phyloP scores from a whole-genome alignment of 1,139 yeast species.

The Geotrichum carabidarum region DNA sequence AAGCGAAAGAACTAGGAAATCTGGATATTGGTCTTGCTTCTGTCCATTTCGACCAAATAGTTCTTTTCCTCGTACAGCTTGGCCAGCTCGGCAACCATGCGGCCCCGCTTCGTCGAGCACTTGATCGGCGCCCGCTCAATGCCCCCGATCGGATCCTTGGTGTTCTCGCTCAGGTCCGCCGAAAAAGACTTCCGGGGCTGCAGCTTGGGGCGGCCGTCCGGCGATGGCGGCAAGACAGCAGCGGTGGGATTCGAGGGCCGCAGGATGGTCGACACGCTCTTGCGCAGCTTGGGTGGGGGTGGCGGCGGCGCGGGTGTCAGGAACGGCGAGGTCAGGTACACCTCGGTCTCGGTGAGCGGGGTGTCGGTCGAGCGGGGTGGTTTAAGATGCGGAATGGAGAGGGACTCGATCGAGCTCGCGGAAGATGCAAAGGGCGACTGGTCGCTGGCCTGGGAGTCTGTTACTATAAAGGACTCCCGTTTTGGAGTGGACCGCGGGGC shows the following conservation, averaged over 20 bases:
- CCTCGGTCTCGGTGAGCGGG: neutral
- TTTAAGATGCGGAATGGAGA: constrained; percentile 4
- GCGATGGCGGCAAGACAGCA: neutral
- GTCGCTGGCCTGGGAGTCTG: too few relatives aligned
- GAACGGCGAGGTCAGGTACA: neutral
- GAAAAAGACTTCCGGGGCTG: constrained; percentile 4
- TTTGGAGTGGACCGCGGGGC: neutral
- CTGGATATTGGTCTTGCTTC: constrained; percentile 5
- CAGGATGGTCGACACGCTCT: constrained; percentile 15
- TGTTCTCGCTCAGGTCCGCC: neutral
- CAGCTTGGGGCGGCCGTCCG: neutral
- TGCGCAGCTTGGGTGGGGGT: constrained; percentile 14
- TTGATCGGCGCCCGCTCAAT: neutral
- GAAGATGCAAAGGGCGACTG: constrained; percentile 6
- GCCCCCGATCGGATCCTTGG: neutral
- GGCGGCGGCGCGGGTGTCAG: constrained; percentile 1
- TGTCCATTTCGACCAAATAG: constrained; percentile 6
- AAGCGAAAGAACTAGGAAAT: neutral
- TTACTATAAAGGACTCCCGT: neutral
- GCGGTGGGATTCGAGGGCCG: constrained; percentile 1
- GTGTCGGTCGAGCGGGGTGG: neutral
- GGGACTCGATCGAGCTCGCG: constrained; percentile 7
- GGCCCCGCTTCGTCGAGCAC: constrained; percentile 27
- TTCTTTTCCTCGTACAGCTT: constrained; percentile 30
- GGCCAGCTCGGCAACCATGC: constrained; percentile 36